Base-by-base conservation (phyloP, 345 rosid genomes). In the Combretum micranthum region DNA sequence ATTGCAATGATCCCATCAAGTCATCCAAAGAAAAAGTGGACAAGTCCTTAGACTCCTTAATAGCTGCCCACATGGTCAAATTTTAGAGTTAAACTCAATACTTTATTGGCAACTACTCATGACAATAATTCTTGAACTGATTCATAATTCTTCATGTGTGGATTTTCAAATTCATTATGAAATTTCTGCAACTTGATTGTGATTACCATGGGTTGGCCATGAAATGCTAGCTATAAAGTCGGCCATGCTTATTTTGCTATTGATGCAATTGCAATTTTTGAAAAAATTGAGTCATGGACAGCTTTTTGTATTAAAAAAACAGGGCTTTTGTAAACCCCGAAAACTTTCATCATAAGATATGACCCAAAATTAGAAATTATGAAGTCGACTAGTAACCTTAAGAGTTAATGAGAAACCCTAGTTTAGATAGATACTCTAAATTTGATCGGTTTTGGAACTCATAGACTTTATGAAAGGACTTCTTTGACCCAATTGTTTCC, bases 51-150 rank as follows among this genome's bases (percentile, higher is more conserved):
- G n/a, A n/a, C n/a, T n/a, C n/a, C n/a, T n/a, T n/a, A n/a, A n/a
- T n/a, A n/a, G n/a, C n/a, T n/a, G n/a, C n/a, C n/a, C n/a, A 66
- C 14, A 45, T 59, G 48, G n/a, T 52, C 42, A 59, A 66, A 66
- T 16, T 66, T 59, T 0, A 42, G 53, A 17, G 64, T 42, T 4
- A 55, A 23, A 20, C 60, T 60, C 2, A 60, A 52, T 26, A 2
- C 19, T 62, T 42, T 52, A 3, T 14, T 52, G 11, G 42, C 43
- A 20, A 0, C 3, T 0, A 13, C 44, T 20, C 13, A 14, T 9
- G 21, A 0, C 0, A 45, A 4, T 0, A 13, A 58, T 14, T 4
- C 20, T 14, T 16, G 15, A 10, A 58, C 17, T 21, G 3, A 25
- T 22, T 46, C 20, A 1, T 20, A 13, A 7, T 15, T 15, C 19